A percentile compares a stretch with the other conserved stretches of the same genome.
phyloP scores from a whole-genome alignment of 768 basidiomycete species.

The Mycena olivaceomarginata region DNA sequence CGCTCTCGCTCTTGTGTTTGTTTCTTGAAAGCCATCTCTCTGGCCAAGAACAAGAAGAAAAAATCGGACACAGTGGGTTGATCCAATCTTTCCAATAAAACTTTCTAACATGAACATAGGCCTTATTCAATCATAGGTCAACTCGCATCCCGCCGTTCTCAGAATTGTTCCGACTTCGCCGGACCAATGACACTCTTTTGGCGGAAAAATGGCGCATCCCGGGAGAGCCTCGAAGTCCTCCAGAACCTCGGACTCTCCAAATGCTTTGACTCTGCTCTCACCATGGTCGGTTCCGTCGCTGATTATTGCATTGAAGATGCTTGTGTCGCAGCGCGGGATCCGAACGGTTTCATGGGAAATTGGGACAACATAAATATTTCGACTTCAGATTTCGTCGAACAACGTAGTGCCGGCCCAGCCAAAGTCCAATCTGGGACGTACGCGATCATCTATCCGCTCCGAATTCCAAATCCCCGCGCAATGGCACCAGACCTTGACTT shows the following conservation, averaged over 20 bases:
- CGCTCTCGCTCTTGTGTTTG: too few relatives aligned
- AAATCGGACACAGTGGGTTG: too few relatives aligned
- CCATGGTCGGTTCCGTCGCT: neutral
- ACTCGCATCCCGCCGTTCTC: neutral
- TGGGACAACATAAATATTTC: slow-evolving; percentile 16
- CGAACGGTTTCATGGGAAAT: neutral
- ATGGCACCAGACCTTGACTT: neutral
- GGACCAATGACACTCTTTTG: neutral
- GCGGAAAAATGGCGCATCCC: slow-evolving; percentile 2
- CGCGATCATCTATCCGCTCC: too few relatives aligned
- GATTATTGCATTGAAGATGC: slow-evolving; percentile 20
- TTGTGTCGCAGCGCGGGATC: neutral
- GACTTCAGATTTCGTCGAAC: neutral
- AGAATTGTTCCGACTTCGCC: neutral
- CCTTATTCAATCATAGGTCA: too few relatives aligned
- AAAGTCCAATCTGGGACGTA: too few relatives aligned
- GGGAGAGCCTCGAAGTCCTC: neutral
- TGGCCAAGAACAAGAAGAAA: too few relatives aligned
- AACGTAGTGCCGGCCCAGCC: neutral
- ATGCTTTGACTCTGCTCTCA: neutral
- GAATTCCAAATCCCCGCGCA: neutral
- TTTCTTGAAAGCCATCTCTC: too few relatives aligned
- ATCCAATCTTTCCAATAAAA: too few relatives aligned
- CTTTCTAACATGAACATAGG: too few relatives aligned
- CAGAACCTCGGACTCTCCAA: neutral